Evolutionary conservation across 2,329 filamentous ascomycete species (phyloP), one percentile per base, ranked within the genome.

Genomic region (Talaromyces sp.): DNA sequence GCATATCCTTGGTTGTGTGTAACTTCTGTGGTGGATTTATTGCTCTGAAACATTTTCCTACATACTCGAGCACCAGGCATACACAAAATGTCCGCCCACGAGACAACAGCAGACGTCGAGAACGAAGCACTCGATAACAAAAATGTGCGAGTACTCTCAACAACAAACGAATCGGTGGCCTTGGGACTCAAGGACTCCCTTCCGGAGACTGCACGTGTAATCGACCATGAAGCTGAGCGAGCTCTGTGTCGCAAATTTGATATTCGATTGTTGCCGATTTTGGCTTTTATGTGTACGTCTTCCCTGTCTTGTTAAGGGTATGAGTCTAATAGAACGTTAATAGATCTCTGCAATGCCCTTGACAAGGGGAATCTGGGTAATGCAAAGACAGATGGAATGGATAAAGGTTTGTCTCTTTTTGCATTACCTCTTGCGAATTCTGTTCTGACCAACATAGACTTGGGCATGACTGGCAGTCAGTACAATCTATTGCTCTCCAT

Each of bases 401-500:
- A 67, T 45, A 61, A 69, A 15, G 72, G 73, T 75, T 68, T 11
- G 45, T n/a, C 35, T 19, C 9, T 17, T 2, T 17, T 17, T 10
- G 19, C 17, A n/a, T 5, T 3, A 7, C 7, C 11, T 17, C 6
- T 39, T 28, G 19, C 31, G n/a, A 15, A 33, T 28, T 9, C 5
- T 2, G n/a, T 33, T n/a, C 51, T 51, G n/a, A 58, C 9, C 9
- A 50, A 5, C 9, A 15, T 40, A 75, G 73, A 75, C 54, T 73
- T 89, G 19, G 69, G 81, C 33, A 85, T 91, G 72, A 78, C 78
- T 43, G 70, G 73, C 0, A 80, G 84, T 62, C 80, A 89, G 67
- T 89, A 90, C 74, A 89, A 89, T 67, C 79, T 84, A 28, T 80
- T 89, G 50, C 72, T 90, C 36, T 81, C 80, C 53, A 84, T 91